Conservation (phyloP, 2,329 filamentous ascomycete genomes). For the Fusarium tuaranense region DNA sequence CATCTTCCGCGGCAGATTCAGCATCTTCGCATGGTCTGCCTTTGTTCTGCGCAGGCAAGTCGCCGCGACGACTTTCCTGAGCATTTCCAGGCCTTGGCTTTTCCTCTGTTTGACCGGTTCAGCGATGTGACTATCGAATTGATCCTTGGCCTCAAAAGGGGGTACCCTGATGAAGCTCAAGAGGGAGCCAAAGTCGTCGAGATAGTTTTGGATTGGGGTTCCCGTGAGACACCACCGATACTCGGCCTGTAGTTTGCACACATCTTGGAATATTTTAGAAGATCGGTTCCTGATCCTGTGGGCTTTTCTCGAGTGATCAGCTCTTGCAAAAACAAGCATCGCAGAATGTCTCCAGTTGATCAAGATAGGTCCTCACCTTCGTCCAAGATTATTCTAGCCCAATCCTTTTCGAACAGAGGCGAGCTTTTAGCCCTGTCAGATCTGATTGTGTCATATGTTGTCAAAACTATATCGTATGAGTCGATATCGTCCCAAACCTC, state of each 20-base stretch:
- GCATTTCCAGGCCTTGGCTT: not conserved
- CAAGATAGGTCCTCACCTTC: not conserved
- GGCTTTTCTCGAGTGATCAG: not conserved
- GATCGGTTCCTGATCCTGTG: not conserved
- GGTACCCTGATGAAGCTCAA: not conserved
- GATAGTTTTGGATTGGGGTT: not conserved
- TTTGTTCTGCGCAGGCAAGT: not conserved
- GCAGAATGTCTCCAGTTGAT: not conserved
- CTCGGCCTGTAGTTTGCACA: not conserved
- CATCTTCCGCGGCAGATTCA: not conserved
- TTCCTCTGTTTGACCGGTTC: not conserved
- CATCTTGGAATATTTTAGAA: not conserved
- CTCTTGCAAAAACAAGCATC: not conserved
- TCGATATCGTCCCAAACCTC: not conserved
- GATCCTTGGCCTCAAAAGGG: not conserved
- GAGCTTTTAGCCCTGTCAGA: not conserved
- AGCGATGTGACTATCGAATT: not conserved
- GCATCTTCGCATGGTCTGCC: not conserved
- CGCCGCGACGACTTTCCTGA: not conserved
- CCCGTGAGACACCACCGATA: not conserved
- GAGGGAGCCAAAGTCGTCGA: not conserved
- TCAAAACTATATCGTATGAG: slow-evolving; percentile 6
- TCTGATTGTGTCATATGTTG: slow-evolving; percentile 10
- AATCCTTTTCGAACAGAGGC: not conserved
- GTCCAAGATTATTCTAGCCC: not conserved